phyloP scores from a whole-genome alignment of 805 yeast genomes.

The Yamadazyma philogaea region DNA sequence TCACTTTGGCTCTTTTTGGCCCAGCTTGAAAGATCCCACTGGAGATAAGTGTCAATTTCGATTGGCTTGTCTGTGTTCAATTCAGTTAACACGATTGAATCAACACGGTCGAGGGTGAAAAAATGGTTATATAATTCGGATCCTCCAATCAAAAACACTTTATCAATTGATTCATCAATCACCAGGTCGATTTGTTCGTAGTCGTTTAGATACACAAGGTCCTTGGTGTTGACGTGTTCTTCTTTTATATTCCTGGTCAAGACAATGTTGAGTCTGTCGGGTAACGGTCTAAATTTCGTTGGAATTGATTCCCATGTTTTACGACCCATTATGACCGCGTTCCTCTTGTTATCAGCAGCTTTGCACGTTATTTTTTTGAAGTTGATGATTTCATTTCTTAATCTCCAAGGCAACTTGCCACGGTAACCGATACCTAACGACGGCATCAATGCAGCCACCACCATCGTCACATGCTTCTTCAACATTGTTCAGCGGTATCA shows the following conservation, averaged over 20 bases:
- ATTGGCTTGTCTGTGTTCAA: conserved; percentile 40
- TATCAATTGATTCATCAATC: conserved; percentile 39
- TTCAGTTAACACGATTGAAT: conserved; percentile 68
- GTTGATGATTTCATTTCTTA: conserved; percentile 79
- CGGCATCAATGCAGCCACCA: conserved; percentile 86
- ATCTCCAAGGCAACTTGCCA: conserved; percentile 85
- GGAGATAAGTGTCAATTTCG: conserved; percentile 71
- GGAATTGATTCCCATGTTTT: conserved; percentile 97
- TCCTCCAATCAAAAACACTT: conserved; percentile 87
- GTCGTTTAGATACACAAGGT: conserved; percentile 29
- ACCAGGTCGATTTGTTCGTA: conserved; percentile 20
- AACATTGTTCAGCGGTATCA: background rate
- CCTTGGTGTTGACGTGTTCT: conserved; percentile 14
- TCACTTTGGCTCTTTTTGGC: conserved; percentile 27
- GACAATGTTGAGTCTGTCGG: conserved; percentile 70
- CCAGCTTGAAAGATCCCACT: conserved; percentile 37
- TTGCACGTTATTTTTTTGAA: conserved; percentile 70
- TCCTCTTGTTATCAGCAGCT: conserved; percentile 31
- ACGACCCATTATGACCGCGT: conserved; percentile 94
- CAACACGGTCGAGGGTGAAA: conserved; percentile 40
- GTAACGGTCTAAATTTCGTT: conserved; percentile 73
- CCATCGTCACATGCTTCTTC: conserved; percentile 36
- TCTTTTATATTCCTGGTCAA: conserved; percentile 50
- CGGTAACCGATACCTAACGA: conserved; percentile 78
- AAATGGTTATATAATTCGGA: conserved; percentile 75